Conservation (phyloP, 306 rosid species). For the Cucurbita pepo region DNA sequence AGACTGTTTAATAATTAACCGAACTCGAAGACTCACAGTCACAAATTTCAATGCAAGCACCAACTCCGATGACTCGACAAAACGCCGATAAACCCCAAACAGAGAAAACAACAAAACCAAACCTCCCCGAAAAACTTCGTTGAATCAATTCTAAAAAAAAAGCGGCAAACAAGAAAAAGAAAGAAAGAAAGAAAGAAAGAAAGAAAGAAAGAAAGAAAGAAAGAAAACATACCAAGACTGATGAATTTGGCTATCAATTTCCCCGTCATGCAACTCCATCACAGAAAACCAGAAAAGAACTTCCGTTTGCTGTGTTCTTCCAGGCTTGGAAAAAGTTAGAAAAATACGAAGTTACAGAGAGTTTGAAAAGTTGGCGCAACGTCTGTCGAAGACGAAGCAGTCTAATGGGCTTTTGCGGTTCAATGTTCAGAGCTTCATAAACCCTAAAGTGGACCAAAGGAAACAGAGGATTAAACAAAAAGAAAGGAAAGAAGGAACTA, state of each 20-base stretch:
- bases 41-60: background rate
- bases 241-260: background rate
- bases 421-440: slow-evolving; percentile 5
- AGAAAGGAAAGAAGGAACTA: background rate
- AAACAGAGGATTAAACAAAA: background rate
- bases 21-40: background rate
- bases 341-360: background rate
- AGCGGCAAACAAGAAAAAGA: background rate
- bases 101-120: background rate
- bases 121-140: background rate
- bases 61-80: background rate
- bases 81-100: background rate
- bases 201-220: background rate
- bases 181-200: background rate
- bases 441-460: slow-evolving; percentile 5
- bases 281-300: background rate
- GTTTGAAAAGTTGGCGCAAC: slow-evolving; percentile 5
- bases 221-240: background rate
- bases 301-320: background rate
- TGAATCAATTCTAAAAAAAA: background rate
- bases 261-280: slow-evolving; percentile 6
- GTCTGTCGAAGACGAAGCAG: background rate
- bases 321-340: too few species aligned
- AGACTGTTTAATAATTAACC: background rate
- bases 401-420: slow-evolving; percentile 3